Percentiles rank a stretch among this genome's conserved stretches.
Conservation (phyloP, 2,329 filamentous ascomycete genomes). For the Beauveria sp. region DNA sequence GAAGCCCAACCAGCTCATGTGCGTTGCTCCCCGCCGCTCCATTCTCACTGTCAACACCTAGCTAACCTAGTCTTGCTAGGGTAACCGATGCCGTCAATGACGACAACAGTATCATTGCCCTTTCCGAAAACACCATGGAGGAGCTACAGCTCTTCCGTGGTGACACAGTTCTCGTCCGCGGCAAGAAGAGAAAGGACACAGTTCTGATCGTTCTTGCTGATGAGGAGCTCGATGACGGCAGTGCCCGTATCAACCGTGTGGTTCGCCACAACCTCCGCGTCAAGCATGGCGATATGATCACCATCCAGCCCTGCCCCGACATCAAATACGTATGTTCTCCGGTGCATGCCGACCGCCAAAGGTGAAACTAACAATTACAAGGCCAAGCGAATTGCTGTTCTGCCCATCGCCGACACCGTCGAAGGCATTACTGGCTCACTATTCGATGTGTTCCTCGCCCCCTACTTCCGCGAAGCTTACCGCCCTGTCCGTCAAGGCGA, state of each 20-base stretch:
- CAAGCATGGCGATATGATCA: slow-evolving; percentile 97
- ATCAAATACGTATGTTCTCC: slow-evolving; percentile 92
- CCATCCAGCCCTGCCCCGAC: slow-evolving; percentile 93
- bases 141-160: slow-evolving; percentile 96
- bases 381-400: slow-evolving; percentile 98
- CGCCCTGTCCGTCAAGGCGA: slow-evolving; percentile 95
- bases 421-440: slow-evolving; percentile 96
- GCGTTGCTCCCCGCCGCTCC: slow-evolving; percentile 30
- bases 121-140: slow-evolving; percentile 99
- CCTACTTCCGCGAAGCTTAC: slow-evolving; percentile 99
- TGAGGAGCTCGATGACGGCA: slow-evolving; percentile 96
- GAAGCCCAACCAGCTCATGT: slow-evolving; percentile 99
- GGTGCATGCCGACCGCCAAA: neutral
- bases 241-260: slow-evolving; percentile 94
- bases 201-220: slow-evolving; percentile 96
- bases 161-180: slow-evolving; percentile 95
- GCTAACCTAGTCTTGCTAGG: slow-evolving; percentile 40
- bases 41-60: neutral
- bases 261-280: slow-evolving; percentile 97
- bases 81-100: slow-evolving; percentile 98
- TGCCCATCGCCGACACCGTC: slow-evolving; percentile 95
- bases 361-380: slow-evolving; percentile 32
- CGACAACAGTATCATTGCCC: slow-evolving; percentile 98
- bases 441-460: slow-evolving; percentile 98
- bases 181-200: slow-evolving; percentile 99